These are phyloP conservation scores for Tulasnella sp. DNA, from an alignment of 768 basidiomycete species.

Conservation along the genomic window DNA sequence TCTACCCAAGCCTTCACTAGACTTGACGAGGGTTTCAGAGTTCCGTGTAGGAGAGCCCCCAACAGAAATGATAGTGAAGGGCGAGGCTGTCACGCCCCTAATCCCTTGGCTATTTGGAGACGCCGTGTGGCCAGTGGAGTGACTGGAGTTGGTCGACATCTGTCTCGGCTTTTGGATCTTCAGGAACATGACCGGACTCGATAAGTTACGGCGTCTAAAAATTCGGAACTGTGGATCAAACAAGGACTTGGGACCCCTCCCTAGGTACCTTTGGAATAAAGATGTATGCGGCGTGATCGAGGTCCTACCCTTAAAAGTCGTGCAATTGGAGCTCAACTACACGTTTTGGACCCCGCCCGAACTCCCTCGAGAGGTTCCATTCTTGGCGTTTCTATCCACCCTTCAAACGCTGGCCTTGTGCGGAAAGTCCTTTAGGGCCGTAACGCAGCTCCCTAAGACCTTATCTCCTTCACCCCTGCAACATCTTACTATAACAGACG, in stretches of 20 bases:
- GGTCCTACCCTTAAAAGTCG: not conserved
- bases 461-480: not conserved
- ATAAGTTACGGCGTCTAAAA: not conserved
- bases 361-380: not conserved
- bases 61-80: not conserved
- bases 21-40: not conserved
- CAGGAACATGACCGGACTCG: not conserved
- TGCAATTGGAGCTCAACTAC: not conserved
- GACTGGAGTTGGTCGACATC: not conserved
- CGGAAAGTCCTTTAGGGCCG: not conserved
- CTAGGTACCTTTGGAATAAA: not conserved
- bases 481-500: not conserved
- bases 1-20: not conserved
- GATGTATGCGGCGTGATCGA: not conserved
- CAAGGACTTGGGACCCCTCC: not conserved
- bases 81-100: not conserved
- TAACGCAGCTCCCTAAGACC: not conserved
- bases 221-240: not conserved
- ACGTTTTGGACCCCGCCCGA: not conserved
- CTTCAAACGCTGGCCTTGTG: not conserved
- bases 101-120: not conserved
- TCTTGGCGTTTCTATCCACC: not conserved
- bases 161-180: not conserved
- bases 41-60: not conserved
- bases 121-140: not conserved